Conservation (phyloP, 2,329 filamentous ascomycete genomes). For the Stachybotrys echinatus region DNA sequence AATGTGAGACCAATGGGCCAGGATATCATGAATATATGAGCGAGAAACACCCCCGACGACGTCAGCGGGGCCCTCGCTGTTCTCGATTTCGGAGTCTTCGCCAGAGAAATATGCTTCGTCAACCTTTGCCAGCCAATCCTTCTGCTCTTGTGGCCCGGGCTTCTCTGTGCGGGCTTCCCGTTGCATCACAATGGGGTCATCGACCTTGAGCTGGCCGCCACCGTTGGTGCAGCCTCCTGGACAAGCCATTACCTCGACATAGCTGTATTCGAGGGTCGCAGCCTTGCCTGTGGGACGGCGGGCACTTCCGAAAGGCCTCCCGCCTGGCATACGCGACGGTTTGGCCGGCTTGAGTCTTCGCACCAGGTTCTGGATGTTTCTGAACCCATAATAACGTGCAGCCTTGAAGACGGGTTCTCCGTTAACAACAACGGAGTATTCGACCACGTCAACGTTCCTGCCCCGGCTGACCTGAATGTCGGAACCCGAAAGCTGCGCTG, state of each 20-base stretch:
- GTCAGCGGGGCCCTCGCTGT: conserved; percentile 24
- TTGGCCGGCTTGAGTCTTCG: conserved; percentile 80
- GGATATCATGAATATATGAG: conserved; percentile 58
- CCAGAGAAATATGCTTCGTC: conserved; percentile 89
- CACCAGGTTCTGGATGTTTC: conserved; percentile 97
- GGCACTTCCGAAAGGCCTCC: conserved; percentile 52
- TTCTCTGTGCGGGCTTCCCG: conserved; percentile 45
- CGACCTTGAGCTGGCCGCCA: conserved; percentile 88
- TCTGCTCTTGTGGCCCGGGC: conserved; percentile 73
- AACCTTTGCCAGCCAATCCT: conserved; percentile 74
- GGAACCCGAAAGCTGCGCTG: conserved; percentile 65
- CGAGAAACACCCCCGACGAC: conserved; percentile 62
- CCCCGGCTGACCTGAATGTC: conserved; percentile 67
- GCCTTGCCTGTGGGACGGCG: conserved; percentile 47
- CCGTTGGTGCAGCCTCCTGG: conserved; percentile 98
- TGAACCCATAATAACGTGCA: conserved; percentile 92
- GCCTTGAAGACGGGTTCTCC: conserved; percentile 65
- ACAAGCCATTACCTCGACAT: conserved; percentile 98
- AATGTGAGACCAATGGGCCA: conserved; percentile 70
- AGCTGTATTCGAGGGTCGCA: conserved; percentile 65
- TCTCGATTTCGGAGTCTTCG: conserved; percentile 44
- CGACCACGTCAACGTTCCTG: conserved; percentile 85
- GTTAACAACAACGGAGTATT: conserved; percentile 64
- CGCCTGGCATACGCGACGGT: conserved; percentile 74
- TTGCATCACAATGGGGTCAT: conserved; percentile 62